A percentile compares a stretch with the other conserved stretches of the same genome.
Conservation (phyloP, 495 filamentous ascomycete species). For the Evansstolkia leycettana region DNA sequence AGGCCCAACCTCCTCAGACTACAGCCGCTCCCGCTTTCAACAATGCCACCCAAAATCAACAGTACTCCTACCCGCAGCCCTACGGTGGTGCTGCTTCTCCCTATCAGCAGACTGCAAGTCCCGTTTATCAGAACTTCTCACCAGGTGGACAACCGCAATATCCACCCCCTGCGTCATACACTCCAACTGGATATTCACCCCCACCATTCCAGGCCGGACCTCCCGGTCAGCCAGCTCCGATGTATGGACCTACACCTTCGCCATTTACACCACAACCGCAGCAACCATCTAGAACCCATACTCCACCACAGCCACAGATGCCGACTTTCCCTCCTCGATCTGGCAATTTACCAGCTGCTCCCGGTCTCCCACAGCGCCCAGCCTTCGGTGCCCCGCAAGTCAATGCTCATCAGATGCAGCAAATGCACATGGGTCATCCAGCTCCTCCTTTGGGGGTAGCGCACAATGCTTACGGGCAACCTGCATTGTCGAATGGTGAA, state of each 20-base stretch:
- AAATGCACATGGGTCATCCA: slow-evolving; percentile 51
- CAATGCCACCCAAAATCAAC: slow-evolving; percentile 10
- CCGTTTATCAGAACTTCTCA: slow-evolving; percentile 26
- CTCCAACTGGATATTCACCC: slow-evolving; percentile 30
- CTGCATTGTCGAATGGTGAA: slow-evolving; percentile 26
- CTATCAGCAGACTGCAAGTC: slow-evolving; percentile 31
- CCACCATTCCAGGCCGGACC: slow-evolving; percentile 23
- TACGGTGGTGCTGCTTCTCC: slow-evolving; percentile 25
- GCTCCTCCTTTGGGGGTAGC: slow-evolving; percentile 9
- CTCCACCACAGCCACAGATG: slow-evolving; percentile 27
- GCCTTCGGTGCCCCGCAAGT: slow-evolving; percentile 43
- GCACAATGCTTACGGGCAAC: slow-evolving; percentile 11
- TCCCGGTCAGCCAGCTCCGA: slow-evolving; percentile 11
- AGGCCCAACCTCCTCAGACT: slow-evolving; percentile 19
- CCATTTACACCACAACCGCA: slow-evolving; percentile 24
- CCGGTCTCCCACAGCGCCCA: slow-evolving; percentile 54
- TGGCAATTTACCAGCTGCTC: slow-evolving; percentile 39
- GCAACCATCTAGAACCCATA: slow-evolving; percentile 26
- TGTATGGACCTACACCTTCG: slow-evolving; percentile 19
- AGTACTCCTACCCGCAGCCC: slow-evolving; percentile 24
- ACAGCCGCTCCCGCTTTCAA: slow-evolving; percentile 1
- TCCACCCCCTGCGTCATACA: slow-evolving; percentile 20
- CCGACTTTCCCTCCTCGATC: slow-evolving; percentile 31
- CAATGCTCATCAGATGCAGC: slow-evolving; percentile 47
- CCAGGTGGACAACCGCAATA: slow-evolving; percentile 21